Base-by-base conservation (phyloP, 164 flowering plant species). In the Berberis vulgaris region DNA sequence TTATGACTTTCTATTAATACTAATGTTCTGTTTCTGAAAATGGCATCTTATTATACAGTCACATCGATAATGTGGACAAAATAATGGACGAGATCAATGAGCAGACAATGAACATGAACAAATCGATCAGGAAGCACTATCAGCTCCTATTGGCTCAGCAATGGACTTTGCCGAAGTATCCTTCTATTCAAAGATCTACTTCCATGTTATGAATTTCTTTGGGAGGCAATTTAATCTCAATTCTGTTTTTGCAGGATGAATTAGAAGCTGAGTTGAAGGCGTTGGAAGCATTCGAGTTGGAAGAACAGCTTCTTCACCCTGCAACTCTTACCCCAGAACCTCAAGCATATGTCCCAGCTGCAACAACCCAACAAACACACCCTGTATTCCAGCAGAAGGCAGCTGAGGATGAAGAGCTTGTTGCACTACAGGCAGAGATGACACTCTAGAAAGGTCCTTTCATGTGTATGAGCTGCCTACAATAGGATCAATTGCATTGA, bases 51-150 rank as follows among this genome's bases (percentile, higher is more conserved):
- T 68, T 42, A n/a, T 56, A 26, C 80, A 81, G 81, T 55, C 75
- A 79, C 49, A 81, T 79, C 64, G 82, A 81, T 72, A 81, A 81
- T 62, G 84, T 79, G 49, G 84, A 81, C 72, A 81, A 81, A 71
- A 81, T 82, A 53, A 79, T 81, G 84, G 84, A 81, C 49, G 84
- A 81, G 62, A 81, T 81, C 53, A 79, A 81, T 66, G 82, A 81
- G 66, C 84, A 81, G 67, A 81, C 82, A n/a, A 81, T 79, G 71
- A 81, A 77, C 62, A 79, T 79, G 79, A 75, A 66, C 80, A 79
- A 70, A 81, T 81, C 26, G 26, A 26, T 56, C 82, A 81, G 67
- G 81, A 79, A 38, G 82, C 82, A 53, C 45, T 81, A 44, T 67
- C 84, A 50, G 41, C 79, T 50, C 82, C 84, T 2, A 75, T 79